phyloP scores from a whole-genome alignment of 768 basidiomycete genomes.

The Trametes meyenii region DNA sequence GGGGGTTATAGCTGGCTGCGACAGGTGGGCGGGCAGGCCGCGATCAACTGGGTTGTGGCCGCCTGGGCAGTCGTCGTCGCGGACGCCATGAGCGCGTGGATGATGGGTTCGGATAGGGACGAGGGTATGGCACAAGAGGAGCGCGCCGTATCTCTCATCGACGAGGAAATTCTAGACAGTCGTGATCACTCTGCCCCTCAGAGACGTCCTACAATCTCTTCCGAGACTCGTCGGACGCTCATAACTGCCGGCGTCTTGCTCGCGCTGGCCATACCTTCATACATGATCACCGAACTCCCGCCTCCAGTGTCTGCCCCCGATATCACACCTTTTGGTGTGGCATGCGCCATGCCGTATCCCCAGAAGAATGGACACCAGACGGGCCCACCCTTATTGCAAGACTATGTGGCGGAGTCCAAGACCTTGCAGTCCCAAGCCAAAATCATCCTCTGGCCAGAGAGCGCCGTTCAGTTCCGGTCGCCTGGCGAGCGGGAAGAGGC shows the following conservation, averaged over 20 bases:
- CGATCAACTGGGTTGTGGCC: constrained; percentile 74
- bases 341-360: constrained; percentile 65
- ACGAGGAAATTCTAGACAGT: constrained; percentile 15
- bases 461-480: constrained; percentile 67
- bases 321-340: constrained; percentile 63
- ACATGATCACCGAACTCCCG: constrained; percentile 45
- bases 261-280: constrained; percentile 59
- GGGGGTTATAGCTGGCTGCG: constrained; percentile 68
- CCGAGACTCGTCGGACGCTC: constrained; percentile 30
- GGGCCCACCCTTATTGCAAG: constrained; percentile 46
- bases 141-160: constrained; percentile 13
- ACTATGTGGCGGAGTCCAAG: constrained; percentile 63
- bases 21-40: constrained; percentile 56
- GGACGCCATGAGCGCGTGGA: constrained; percentile 55
- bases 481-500: constrained; percentile 50
- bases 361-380: constrained; percentile 42
- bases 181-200: constrained; percentile 14
- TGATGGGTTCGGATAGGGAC: constrained; percentile 46
- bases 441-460: constrained; percentile 81
- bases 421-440: constrained; percentile 49
- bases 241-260: constrained; percentile 46
- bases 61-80: constrained; percentile 73
- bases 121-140: neutral
- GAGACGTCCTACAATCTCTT: neutral
- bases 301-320: constrained; percentile 37